Conservation (phyloP, 176 grass and related monocot species). For the Aechmea fasciata region DNA sequence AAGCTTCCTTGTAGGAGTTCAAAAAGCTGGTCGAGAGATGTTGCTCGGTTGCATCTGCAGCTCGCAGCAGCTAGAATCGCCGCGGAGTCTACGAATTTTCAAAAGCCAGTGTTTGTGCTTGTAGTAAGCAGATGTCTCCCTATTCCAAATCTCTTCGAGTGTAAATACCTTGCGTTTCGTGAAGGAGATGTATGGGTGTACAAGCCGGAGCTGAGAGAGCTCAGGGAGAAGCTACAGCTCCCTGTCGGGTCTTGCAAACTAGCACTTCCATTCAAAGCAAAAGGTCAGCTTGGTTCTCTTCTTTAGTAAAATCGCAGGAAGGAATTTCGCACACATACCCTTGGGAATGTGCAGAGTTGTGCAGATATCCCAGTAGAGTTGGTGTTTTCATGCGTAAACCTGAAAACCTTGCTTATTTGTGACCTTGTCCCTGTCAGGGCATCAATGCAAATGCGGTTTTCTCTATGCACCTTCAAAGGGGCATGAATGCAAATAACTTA, state of each 20-base stretch:
- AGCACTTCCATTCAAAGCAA: slow-evolving; percentile 42
- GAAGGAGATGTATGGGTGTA: slow-evolving; percentile 60
- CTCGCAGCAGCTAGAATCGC: slow-evolving; percentile 45
- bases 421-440: too few species aligned
- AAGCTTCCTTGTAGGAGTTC: slow-evolving; percentile 39
- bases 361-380: too few species aligned
- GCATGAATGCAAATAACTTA: too few species aligned
- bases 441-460: too few species aligned
- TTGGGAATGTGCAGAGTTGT: too few species aligned
- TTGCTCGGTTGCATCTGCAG: slow-evolving; percentile 61
- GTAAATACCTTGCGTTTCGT: slow-evolving; percentile 37
- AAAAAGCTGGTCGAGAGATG: slow-evolving; percentile 57
- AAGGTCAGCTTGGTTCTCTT: slow-evolving; percentile 20
- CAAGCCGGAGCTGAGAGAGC: slow-evolving; percentile 24
- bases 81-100: not conserved
- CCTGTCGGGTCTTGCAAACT: slow-evolving; percentile 60
- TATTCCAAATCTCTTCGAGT: slow-evolving; percentile 44
- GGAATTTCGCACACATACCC: too few species aligned
- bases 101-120: slow-evolving; percentile 37
- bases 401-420: too few species aligned
- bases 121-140: slow-evolving; percentile 63
- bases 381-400: too few species aligned
- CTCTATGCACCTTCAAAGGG: too few species aligned
- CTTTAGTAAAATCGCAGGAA: not conserved
- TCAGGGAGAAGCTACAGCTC: slow-evolving; percentile 37